phyloP scores from a whole-genome alignment of 2,329 filamentous ascomycete genomes.

The Diaporthe longicolla region DNA sequence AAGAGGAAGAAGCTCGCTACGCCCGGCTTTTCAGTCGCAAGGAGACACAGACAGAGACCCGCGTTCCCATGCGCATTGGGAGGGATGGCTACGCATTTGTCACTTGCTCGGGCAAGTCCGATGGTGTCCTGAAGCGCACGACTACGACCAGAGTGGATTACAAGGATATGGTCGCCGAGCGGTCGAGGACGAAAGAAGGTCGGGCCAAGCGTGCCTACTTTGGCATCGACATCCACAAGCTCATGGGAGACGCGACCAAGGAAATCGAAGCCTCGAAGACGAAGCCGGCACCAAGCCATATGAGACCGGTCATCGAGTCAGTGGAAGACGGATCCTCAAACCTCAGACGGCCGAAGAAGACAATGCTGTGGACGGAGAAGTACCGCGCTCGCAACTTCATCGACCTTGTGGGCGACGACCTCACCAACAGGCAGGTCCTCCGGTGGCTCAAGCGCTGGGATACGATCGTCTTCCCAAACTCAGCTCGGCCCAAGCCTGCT shows the following conservation, averaged over 20 bases:
- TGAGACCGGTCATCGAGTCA: slow-evolving; percentile 57
- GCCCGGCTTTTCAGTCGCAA: slow-evolving; percentile 45
- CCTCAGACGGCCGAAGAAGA: slow-evolving; percentile 60
- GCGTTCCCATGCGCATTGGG: slow-evolving; percentile 43
- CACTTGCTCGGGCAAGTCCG: slow-evolving; percentile 71
- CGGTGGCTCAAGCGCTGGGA: slow-evolving; percentile 98
- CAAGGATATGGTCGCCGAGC: slow-evolving; percentile 76
- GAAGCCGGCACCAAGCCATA: slow-evolving; percentile 47
- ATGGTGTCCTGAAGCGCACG: slow-evolving; percentile 70
- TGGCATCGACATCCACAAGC: slow-evolving; percentile 89
- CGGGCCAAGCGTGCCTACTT: slow-evolving; percentile 85
- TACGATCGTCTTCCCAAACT: slow-evolving; percentile 87
- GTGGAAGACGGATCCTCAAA: slow-evolving; percentile 54
- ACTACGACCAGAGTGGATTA: slow-evolving; percentile 66
- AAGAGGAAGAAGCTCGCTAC: slow-evolving; percentile 42
- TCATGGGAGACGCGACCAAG: slow-evolving; percentile 79
- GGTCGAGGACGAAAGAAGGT: slow-evolving; percentile 76
- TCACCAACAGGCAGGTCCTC: slow-evolving; percentile 90
- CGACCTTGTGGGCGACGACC: slow-evolving; percentile 93
- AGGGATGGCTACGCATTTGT: slow-evolving; percentile 57
- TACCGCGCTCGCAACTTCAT: slow-evolving; percentile 93
- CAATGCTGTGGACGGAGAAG: slow-evolving; percentile 94
- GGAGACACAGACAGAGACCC: slow-evolving; percentile 44
- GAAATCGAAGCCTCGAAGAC: slow-evolving; percentile 62
- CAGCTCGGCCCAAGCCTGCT: slow-evolving; percentile 70